Evolutionary conservation across 768 basidiomycete genomes (phyloP), one percentile per base, ranked within the genome.

Genomic region (Termitomyces sp.): DNA sequence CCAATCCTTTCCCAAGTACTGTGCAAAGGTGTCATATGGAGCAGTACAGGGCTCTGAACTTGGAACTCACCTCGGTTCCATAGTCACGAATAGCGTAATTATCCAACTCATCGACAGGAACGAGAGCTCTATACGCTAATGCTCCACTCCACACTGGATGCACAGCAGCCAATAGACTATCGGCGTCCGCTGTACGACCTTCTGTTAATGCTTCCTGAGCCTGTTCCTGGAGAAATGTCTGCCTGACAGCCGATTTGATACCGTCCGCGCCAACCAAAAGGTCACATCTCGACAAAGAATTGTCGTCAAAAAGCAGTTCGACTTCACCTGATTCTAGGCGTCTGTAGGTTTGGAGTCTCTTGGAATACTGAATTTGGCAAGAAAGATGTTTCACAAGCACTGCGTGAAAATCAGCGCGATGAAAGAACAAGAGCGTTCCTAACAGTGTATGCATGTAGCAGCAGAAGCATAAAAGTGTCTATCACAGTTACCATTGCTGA

Each of bases 391-490:
- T 68, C 13, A 84, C 66, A 20, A 85, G 68, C 16, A 74, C 74
- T 26, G 70, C 63, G 35, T 83, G 80, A 43, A 85, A 78, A 54
- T 81, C 77, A 2, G 80, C 76, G 14, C 83, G 78, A 65, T 83
- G 83, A 59, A 84, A 71, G n/a, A 68, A 58, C 28, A 69, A 62
- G 44, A 72, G 56, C 28, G 65, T 61, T 26, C 66, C 69, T 59
- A 58, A 52, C 20, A 23, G 30, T 26, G 28, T 20, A 33, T 23
- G 13, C 12, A n/a, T 43, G 41, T 43, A 41, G 46, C 40, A 16
- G 41, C 48, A 36, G 44, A 36, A 30, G 40, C 18, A 46, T 46
- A 1, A 33, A 48, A n/a, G 28, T 40, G 6, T 30, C 28, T 2
- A 55, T 18, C 3, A 46, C 63, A 41, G 36, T 50, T 55, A 69